Conservation (phyloP, 176 grass and related monocot genomes). For the Poa pratensis region DNA sequence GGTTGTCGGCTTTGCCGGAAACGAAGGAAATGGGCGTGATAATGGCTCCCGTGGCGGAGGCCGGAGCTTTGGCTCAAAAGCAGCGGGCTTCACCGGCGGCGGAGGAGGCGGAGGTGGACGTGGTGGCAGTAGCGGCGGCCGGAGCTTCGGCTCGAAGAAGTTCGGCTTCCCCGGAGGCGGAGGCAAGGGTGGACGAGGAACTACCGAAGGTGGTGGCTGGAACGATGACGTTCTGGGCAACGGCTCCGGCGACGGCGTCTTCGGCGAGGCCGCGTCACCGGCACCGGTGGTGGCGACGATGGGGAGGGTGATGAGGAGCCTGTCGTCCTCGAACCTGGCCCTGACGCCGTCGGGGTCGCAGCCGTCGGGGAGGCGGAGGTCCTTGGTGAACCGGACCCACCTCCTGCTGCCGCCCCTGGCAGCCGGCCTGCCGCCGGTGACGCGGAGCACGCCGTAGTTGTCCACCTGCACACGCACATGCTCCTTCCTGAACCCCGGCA, state of each 20-base stretch:
- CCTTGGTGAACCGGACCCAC: constrained; percentile 49
- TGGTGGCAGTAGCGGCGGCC: neutral
- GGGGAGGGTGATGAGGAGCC: constrained; percentile 50
- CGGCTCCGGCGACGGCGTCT: neutral
- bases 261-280: neutral
- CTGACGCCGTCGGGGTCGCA: constrained; percentile 42
- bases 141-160: neutral
- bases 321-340: constrained; percentile 59
- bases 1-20: neutral
- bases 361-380: constrained; percentile 46
- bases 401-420: neutral
- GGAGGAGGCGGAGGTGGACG: neutral
- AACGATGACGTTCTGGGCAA: neutral
- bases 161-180: constrained; percentile 7
- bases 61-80: neutral
- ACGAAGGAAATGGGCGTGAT: neutral
- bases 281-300: neutral
- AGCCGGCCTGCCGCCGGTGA: constrained; percentile 32
- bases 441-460: constrained; percentile 44
- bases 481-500: constrained; percentile 64
- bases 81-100: neutral
- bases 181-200: neutral
- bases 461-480: constrained; percentile 57
- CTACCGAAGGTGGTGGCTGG: neutral
- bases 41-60: neutral